Base-by-base conservation (phyloP, 2,329 filamentous ascomycete species). In the Fusarium coffeatum region DNA sequence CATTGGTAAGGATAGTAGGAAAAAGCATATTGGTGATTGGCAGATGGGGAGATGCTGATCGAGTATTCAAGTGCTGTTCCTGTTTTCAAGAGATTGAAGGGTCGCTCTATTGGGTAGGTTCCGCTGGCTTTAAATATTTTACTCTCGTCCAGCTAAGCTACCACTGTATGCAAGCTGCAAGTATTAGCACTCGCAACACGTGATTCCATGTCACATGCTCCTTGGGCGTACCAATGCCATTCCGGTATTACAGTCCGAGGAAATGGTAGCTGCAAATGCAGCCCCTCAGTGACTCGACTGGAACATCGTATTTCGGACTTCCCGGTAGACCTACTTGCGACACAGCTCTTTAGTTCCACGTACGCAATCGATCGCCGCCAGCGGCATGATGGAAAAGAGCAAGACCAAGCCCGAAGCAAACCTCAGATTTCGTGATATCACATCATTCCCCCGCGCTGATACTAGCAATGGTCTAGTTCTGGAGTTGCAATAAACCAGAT, bases 191-290 rank as follows among this genome's bases (percentile, higher is more conserved):
- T 37, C 27, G 28, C n/a, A 51, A 25, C 54, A 51, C 54, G 37
- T 55, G 56, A 27, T 32, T 4, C 56, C 6, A 43, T 55, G 55
- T 55, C 30, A 57, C 32, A 51, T 25, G 34, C 18, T 27, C 16
- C 16, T 46, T 11, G 25, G n/a, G 23, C 22, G 43, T 27, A 25
- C 23, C 27, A 10, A 27, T n/a, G 16, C 12, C 23, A n/a, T n/a
- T n/a, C n/a, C n/a, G n/a, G n/a, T 28, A 49, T 49, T n/a, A 37
- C n/a, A 57, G 57, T 59, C 57, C 57, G 57, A 59, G 57, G 32
- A 40, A 13, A 34, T 13, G 7, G 37, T 40, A 12, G 37, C 49
- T 20, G 10, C 30, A 15, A n/a, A 30, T 41, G 57, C 55, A 47
- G 57, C 57, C 41, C 40, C 13, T 20, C 6, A 41, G 18, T 20